Evolutionary conservation across 805 yeast species (phyloP).

Genomic region (Kurtzmaniella cleridarum): DNA sequence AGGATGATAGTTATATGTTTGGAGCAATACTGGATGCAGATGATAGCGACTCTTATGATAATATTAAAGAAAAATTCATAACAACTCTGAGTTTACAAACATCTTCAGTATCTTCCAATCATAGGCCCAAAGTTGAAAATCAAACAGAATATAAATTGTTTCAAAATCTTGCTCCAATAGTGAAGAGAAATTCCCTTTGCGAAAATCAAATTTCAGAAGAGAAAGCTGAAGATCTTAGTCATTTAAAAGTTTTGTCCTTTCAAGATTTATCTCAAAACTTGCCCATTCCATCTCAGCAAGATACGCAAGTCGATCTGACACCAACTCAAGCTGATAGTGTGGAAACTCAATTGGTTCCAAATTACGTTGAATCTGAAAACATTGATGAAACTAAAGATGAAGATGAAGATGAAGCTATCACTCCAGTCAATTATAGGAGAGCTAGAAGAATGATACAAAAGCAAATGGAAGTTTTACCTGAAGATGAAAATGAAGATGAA

Average conservation of each 20-base stretch:
- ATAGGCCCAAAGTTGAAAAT: slow-evolving; percentile 3
- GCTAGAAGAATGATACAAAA: slow-evolving; percentile 19
- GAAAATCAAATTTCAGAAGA: slow-evolving; percentile 6
- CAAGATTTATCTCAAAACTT: slow-evolving; percentile 10
- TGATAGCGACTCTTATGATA: slow-evolving; percentile 7
- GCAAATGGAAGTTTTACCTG: slow-evolving; percentile 6
- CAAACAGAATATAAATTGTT: slow-evolving; percentile 14
- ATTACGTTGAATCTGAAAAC: neutral
- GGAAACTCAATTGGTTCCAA: slow-evolving; percentile 1
- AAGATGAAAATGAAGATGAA: slow-evolving; percentile 1
- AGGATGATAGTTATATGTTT: slow-evolving; percentile 27
- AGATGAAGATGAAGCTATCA: slow-evolving; percentile 22
- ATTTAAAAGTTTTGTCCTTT: slow-evolving; percentile 16
- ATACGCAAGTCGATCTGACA: slow-evolving; percentile 11
- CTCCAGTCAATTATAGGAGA: slow-evolving; percentile 16
- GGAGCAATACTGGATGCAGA: slow-evolving; percentile 10
- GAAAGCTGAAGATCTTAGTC: slow-evolving; percentile 5
- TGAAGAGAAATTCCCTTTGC: neutral
- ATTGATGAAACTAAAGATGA: slow-evolving; percentile 6
- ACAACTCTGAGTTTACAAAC: slow-evolving; percentile 9
- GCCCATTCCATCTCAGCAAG: slow-evolving; percentile 1
- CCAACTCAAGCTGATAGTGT: slow-evolving; percentile 14
- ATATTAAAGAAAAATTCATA: slow-evolving; percentile 9
- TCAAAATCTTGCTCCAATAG: slow-evolving; percentile 24
- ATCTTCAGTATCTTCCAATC: neutral